Evolutionary conservation across 106 monocot species (phyloP).

Genomic region (Acanthochlamys bracteata): DNA sequence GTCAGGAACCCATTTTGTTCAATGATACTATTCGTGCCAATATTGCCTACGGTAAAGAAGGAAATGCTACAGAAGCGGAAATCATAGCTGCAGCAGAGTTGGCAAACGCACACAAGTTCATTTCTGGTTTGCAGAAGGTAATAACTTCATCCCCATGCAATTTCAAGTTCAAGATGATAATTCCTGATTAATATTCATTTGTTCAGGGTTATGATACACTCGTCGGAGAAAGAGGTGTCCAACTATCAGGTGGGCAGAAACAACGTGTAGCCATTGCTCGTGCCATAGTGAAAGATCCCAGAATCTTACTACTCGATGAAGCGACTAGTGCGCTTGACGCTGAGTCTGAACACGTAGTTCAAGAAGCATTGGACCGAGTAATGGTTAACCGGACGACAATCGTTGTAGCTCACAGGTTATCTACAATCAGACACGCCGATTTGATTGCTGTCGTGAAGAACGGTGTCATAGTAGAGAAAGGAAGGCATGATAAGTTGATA

Average conservation of each 20-base stretch:
- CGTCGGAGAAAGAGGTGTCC: constrained; percentile 41
- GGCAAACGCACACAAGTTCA: constrained; percentile 19
- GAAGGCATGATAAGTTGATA: constrained; percentile 38
- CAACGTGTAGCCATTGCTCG: constrained; percentile 42
- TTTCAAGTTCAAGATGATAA: too few species aligned
- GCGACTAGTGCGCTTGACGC: constrained; percentile 53
- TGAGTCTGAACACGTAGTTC: constrained; percentile 37
- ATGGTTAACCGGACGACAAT: constrained; percentile 43
- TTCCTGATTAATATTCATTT: background rate
- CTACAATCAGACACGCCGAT: constrained; percentile 33
- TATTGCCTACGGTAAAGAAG: constrained; percentile 20
- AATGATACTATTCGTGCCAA: constrained; percentile 18
- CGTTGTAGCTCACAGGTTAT: constrained; percentile 34
- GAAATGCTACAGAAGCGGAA: constrained; percentile 11
- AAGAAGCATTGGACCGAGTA: constrained; percentile 36
- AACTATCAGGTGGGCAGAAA: constrained; percentile 44
- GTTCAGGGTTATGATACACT: constrained; percentile 36
- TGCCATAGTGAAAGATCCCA: constrained; percentile 39
- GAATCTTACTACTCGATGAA: constrained; percentile 37
- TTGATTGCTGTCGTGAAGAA: constrained; percentile 37
- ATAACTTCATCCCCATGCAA: too few species aligned
- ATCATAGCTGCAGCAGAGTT: constrained; percentile 11
- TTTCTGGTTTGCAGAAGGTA: constrained; percentile 1
- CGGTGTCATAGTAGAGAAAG: constrained; percentile 40
- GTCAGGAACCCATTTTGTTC: constrained; percentile 14